Percentiles rank a stretch among this genome's conserved stretches.
phyloP scores from a whole-genome alignment of 257 asterid species.

The Petunia secreta region DNA sequence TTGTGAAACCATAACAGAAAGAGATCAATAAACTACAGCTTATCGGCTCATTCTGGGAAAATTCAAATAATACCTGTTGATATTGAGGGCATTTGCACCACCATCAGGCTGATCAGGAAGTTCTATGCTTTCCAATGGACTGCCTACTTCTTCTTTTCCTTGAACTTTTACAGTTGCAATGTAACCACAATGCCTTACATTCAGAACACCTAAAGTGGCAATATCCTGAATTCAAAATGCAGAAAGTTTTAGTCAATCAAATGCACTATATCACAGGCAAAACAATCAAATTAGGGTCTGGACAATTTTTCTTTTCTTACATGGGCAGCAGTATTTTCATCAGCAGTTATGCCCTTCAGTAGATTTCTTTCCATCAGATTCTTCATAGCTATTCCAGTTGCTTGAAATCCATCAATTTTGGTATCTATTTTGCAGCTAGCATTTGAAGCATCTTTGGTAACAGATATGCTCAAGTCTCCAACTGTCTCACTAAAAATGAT shows the following conservation, averaged over 20 bases:
- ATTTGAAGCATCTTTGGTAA: slow-evolving; percentile 73
- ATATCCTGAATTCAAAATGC: slow-evolving; percentile 64
- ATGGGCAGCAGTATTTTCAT: no score
- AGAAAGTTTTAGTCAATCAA: slow-evolving; percentile 7
- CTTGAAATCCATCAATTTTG: slow-evolving; percentile 85
- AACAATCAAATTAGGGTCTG: slow-evolving; percentile 3
- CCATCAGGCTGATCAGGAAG: slow-evolving; percentile 94
- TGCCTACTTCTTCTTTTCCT: slow-evolving; percentile 52
- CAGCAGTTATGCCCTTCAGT: slow-evolving; percentile 91
- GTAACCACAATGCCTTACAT: slow-evolving; percentile 77
- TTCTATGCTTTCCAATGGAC: slow-evolving; percentile 58
- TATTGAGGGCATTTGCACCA: slow-evolving; percentile 96
- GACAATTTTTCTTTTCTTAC: slow-evolving; percentile 51
- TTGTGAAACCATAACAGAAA: slow-evolving; percentile 19
- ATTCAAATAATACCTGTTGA: slow-evolving; percentile 64
- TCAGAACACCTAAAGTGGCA: slow-evolving; percentile 83
- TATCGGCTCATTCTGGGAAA: not conserved
- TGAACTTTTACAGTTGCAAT: slow-evolving; percentile 79
- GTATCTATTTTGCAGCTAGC: slow-evolving; percentile 90
- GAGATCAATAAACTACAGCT: not conserved
- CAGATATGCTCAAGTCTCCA: slow-evolving; percentile 78
- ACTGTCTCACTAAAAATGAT: slow-evolving; percentile 56
- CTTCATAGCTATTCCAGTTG: slow-evolving; percentile 60
- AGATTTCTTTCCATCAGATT: slow-evolving; percentile 82
- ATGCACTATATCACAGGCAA: slow-evolving; percentile 8